Conservation (phyloP, 139 green algal species). For the Coelastrella sp. region DNA sequence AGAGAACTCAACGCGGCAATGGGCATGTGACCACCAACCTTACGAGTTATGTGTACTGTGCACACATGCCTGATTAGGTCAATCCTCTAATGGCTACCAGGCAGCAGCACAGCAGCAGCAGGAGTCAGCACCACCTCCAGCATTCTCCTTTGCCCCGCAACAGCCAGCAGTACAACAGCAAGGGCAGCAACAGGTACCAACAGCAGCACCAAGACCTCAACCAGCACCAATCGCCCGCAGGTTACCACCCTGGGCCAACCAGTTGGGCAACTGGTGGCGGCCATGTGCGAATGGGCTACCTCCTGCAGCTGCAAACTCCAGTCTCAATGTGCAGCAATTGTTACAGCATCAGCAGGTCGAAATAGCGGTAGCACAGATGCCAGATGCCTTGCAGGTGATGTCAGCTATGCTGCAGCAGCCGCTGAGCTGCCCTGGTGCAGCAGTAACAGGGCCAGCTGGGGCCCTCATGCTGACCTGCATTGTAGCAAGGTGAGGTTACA, state of each 20-base stretch:
- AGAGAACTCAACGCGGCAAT: too few relatives aligned
- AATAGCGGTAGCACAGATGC: background rate
- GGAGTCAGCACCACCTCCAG: conserved; percentile 14
- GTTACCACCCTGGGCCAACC: conserved; percentile 19
- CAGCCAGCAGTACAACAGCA: background rate
- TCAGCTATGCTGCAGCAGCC: conserved; percentile 3
- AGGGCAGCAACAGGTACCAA: background rate
- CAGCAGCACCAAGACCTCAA: conserved; percentile 27
- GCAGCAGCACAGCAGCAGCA: conserved; percentile 28
- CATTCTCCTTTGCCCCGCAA: conserved; percentile 5
- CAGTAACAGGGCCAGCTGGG: background rate
- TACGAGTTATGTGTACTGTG: too few relatives aligned
- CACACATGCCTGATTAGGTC: background rate
- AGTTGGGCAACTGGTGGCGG: conserved; percentile 25
- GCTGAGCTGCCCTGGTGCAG: background rate
- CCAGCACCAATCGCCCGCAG: background rate
- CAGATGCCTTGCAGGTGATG: background rate
- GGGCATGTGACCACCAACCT: background rate
- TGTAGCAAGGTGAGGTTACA: background rate
- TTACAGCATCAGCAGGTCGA: conserved; percentile 8
- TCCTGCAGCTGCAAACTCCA: conserved; percentile 6
- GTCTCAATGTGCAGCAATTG: conserved; percentile 2
- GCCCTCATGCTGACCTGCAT: conserved; percentile 3
- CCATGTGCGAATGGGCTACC: background rate
- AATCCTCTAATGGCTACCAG: background rate